Evolutionary conservation across 1,284 basidiomycete species (phyloP), one percentile per base, ranked within the genome.

Genomic region (Flammula alnicola): DNA sequence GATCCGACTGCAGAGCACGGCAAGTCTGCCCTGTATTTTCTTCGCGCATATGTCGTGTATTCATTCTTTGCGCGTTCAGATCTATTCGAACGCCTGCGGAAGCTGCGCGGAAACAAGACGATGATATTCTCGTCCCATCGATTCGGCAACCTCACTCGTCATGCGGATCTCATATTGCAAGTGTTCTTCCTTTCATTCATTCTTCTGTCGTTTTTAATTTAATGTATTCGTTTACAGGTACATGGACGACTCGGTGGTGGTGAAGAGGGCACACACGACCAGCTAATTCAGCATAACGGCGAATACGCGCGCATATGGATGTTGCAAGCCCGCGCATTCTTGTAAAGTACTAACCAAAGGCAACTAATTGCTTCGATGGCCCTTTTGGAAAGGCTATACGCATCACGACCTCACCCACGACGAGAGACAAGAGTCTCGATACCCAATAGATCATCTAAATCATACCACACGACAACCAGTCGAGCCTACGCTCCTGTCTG

Each of bases 1-100:
- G 88, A 90, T 63, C 87, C 88, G 3, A 78, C 75, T 8, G 86
- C 86, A 8, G 89, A 90, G 60, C 85, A 89, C 54, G 81, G 81
- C 83, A 41, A 37, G 54, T 60, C n/a, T n/a, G n/a, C n/a, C n/a
- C n/a, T n/a, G 16, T 30, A 11, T 20, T 39, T 19, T 42, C 2
- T 4, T 30, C 23, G 7, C 16, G 8, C 4, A 11, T 23, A 36
- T 42, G 11, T n/a, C 8, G 22, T 20, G 6, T 33, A 8, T 11
- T 36, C 4, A 33, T 44, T 20, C 20, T 32, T 22, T 16, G 12
- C n/a, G 36, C 30, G n/a, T 47, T 2, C 32, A 91, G 88, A 86
- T 60, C 68, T 88, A 2, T 88, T 88, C 48, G 78, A 86, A 59
- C 72, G 81, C 42, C 66, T 88, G 31, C 76, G 82, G 10, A 62